Percentiles rank a stretch among this genome's conserved stretches.
Conservation (phyloP, 176 grass and related monocot species). For the Zea luxurians region DNA sequence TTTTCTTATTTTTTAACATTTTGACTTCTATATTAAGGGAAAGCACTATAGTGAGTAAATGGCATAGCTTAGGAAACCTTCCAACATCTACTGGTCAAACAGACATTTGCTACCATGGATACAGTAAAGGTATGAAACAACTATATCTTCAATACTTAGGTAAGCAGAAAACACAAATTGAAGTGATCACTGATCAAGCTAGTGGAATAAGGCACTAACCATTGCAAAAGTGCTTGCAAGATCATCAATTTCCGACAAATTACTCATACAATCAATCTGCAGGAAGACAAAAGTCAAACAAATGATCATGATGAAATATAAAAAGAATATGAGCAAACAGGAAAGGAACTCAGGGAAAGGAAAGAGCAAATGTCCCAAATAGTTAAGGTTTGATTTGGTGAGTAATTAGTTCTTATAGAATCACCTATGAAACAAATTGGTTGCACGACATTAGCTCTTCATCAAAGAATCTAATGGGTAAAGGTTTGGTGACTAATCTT, state of each 20-base stretch:
- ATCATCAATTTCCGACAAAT: constrained; percentile 86
- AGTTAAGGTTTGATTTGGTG: neutral
- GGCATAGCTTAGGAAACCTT: constrained; percentile 17
- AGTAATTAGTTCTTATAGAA: constrained; percentile 10
- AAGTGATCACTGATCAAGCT: constrained; percentile 3
- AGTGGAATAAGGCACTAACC: constrained; percentile 49
- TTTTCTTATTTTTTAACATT: neutral
- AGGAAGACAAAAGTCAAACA: constrained; percentile 32
- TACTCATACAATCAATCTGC: constrained; percentile 75
- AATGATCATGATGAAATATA: constrained; percentile 19
- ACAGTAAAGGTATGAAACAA: constrained; percentile 20
- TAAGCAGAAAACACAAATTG: constrained; percentile 11
- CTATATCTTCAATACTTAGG: neutral
- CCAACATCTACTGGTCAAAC: constrained; percentile 9
- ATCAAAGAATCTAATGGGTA: neutral
- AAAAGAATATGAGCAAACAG: constrained; percentile 23
- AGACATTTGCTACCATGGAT: constrained; percentile 20
- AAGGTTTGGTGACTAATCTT: neutral
- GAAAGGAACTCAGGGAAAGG: neutral
- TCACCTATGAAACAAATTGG: constrained; percentile 5
- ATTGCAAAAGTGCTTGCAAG: constrained; percentile 90
- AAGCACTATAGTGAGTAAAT: constrained; percentile 18
- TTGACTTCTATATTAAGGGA: neutral
- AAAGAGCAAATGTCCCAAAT: neutral
- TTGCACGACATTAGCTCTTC: neutral